Evolutionary conservation across 1,139 yeast genomes (phyloP).

Genomic region (Hyphopichia pseudoburtonii): DNA sequence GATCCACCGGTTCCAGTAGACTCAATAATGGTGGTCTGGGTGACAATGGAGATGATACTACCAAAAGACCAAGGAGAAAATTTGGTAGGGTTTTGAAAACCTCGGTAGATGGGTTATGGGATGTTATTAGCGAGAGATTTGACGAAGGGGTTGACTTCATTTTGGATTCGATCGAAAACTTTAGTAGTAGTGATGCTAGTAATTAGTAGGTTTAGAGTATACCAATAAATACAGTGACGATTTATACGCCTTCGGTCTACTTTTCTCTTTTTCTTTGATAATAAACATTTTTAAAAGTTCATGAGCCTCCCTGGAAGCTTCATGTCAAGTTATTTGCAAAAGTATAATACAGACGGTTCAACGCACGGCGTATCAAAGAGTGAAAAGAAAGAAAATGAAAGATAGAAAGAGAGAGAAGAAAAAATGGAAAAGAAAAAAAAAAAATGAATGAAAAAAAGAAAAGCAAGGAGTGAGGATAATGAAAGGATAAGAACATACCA

Average conservation of each 20-base stretch:
- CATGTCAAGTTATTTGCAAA: no score
- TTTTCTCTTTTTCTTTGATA: not conserved
- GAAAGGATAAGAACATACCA: no score
- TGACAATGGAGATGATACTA: constrained; percentile 33
- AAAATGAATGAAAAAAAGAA: not conserved
- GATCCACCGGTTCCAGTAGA: constrained; percentile 16
- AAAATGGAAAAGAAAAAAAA: no score
- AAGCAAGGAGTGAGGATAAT: no score
- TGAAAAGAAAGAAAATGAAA: not conserved
- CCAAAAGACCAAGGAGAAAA: constrained; percentile 81
- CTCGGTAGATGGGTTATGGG: constrained; percentile 70
- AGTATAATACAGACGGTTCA: no score
- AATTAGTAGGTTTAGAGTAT: constrained; percentile 6
- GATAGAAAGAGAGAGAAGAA: not conserved
- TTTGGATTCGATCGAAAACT: constrained; percentile 68
- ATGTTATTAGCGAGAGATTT: constrained; percentile 75
- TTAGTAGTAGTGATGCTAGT: constrained; percentile 24
- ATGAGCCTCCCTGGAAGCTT: no score
- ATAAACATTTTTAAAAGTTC: no score
- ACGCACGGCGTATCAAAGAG: no score
- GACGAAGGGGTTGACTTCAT: constrained; percentile 85
- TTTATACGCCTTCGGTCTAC: no score
- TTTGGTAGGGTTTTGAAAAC: constrained; percentile 85
- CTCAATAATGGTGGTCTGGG: constrained; percentile 20
- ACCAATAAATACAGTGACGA: no score